Base-by-base conservation (phyloP, 2,329 filamentous ascomycete genomes). In the Onygena corvina region DNA sequence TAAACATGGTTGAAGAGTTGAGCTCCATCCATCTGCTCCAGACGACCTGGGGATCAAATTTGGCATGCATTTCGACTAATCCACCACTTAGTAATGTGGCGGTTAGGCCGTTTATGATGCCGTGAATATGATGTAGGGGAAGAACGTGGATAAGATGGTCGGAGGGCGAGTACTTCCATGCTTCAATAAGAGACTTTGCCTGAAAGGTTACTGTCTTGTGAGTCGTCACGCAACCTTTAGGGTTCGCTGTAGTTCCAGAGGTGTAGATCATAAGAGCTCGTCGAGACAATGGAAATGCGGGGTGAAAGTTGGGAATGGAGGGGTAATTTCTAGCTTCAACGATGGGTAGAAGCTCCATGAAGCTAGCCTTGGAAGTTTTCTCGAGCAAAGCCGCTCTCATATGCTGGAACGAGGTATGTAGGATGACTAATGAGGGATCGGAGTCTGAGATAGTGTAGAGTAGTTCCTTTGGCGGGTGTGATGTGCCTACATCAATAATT, bases 51-150 rank as follows among this genome's bases (percentile, higher is more conserved):
- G 67, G 60, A 44, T 71, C 64, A 60, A 75, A 67, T 56, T 67
- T 64, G 42, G 67, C 54, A 56, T 71, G 54, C 67, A 74, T 74
- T 54, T 75, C 72, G 35, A 74, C 69, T 0, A 69, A 65, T 1
- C 65, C 66, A 5, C 72, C 72, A 23, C 64, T 65, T 11, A 73
- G 59, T 1, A 75, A 62, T 1, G 67, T 70, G 0, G 72, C 70
- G 2, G 68, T 65, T 18, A 75, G 66, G 46, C 71, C 72, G 35
- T 74, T 74, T 48, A 73, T 67, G 14, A 75, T 69, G 0, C 72
- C 72, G 35, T 73, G 73, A 8, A 73, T 65, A 52, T 75, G 72
- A 50, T 75, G 72, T 1, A 75, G 66, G 0, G 72, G 72, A 1
- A 75, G 64, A 1, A 75, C 64, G 50, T 75, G 72, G 18, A 75